These are phyloP conservation scores for Melanopsichium pennsylvanicum DNA, from an alignment of 1,284 basidiomycete species.

Conservation along the genomic window DNA sequence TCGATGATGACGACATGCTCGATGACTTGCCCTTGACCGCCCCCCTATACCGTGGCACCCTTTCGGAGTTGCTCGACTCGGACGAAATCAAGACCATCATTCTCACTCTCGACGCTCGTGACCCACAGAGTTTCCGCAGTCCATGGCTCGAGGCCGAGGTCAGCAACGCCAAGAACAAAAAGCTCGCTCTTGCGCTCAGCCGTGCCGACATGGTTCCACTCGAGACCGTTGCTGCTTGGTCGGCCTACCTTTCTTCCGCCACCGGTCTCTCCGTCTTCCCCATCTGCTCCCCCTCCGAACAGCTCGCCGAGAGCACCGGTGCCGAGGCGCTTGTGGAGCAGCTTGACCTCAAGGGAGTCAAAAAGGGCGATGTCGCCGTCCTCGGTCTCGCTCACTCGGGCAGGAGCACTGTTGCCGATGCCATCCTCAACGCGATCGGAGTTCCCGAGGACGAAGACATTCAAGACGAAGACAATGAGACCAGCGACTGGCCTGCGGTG, in stretches of 20 bases:
- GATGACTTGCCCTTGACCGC: conserved; percentile 41
- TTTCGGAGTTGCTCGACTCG: conserved; percentile 32
- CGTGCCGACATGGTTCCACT: conserved; percentile 58
- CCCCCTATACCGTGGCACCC: conserved; percentile 35
- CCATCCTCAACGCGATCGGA: conserved; percentile 48
- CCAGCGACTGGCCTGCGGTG: conserved; percentile 46
- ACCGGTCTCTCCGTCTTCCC: conserved; percentile 45
- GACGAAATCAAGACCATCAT: conserved; percentile 50
- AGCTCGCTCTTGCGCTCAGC: conserved; percentile 44
- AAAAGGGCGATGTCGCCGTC: conserved; percentile 43
- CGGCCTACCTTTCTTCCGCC: conserved; percentile 31
- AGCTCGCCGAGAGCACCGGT: conserved; percentile 29
- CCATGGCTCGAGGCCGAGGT: conserved; percentile 49
- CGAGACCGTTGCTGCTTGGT: conserved; percentile 54
- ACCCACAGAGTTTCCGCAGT: conserved; percentile 54
- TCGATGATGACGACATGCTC: conserved; percentile 28
- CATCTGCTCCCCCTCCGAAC: conserved; percentile 35
- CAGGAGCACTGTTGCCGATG: conserved; percentile 49
- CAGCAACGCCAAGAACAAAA: conserved; percentile 23
- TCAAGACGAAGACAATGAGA: conserved; percentile 33
- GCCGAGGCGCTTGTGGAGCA: conserved; percentile 46
- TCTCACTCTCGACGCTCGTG: conserved; percentile 54
- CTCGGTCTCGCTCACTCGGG: conserved; percentile 55
- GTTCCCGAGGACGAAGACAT: conserved; percentile 32
- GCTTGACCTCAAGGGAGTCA: conserved; percentile 35